Evolutionary conservation across 805 yeast species (phyloP), one percentile per base, ranked within the genome.

Genomic region (Geotrichum ghanense): DNA sequence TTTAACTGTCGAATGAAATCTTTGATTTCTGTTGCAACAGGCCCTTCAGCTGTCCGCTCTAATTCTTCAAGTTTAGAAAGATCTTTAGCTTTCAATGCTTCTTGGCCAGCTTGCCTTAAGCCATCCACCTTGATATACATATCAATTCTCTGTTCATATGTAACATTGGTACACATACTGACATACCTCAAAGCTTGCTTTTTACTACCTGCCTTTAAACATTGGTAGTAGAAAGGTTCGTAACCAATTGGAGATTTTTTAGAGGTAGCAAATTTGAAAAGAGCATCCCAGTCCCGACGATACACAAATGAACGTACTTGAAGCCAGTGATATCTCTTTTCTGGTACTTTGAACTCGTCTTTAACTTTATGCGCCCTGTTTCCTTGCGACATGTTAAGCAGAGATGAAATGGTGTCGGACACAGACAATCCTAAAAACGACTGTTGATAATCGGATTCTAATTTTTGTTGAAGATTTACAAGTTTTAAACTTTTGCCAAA

Each of bases 241-340:
- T 80, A 81, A 0, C 90, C 88, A 39, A 87, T 83, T 0, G 85
- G 83, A 0, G 92, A 76, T 50, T 76, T 80, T 41, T 67, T 69
- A 7, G 62, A 34, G 1, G 63, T 58, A 0, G 79, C 74, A 55
- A 78, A 73, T 24, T 74, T 72, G 52, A 70, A 72, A 24, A 85
- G 59, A 34, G 74, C 76, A 17, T 75, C 78, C 65, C 77, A 81
- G 40, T 75, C 74, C 4, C 74, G 69, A 1, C 69, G 55, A 3
- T 67, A 61, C 0, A 77, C 67, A 25, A 74, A 66, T 1, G 70
- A 68, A 14, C 73, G 70, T 22, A 83, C 60, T 25, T 75, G 73
- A 14, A 75, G 61, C 62, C 74, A 73, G 61, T 79, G 75, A 50
- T 71, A 71, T 49, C 79, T 78, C 47, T 69, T 71, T 12, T 79